These are phyloP conservation scores for Rugonectria rugulosa DNA, from an alignment of 2,329 filamentous ascomycete species.

Conservation along the genomic window DNA sequence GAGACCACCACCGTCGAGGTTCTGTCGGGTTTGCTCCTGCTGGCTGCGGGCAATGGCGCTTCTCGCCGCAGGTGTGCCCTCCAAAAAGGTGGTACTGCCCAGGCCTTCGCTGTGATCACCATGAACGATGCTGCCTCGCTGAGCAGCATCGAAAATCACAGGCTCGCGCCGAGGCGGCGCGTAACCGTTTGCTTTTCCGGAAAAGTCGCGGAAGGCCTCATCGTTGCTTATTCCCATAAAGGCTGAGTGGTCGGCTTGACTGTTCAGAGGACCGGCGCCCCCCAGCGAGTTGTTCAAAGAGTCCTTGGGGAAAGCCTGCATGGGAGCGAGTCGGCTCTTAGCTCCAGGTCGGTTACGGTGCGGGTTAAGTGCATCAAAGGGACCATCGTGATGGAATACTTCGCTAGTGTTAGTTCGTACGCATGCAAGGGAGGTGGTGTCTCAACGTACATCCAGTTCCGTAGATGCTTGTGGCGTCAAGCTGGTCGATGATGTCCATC, in stretches of 20 bases:
- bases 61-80: slow-evolving; percentile 87
- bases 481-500: slow-evolving; percentile 92
- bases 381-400: slow-evolving; percentile 98
- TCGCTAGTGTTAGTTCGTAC: slow-evolving; percentile 27
- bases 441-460: slow-evolving; percentile 80
- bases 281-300: slow-evolving; percentile 93
- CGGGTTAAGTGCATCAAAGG: slow-evolving; percentile 95
- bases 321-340: slow-evolving; percentile 82
- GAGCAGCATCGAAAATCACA: slow-evolving; percentile 72
- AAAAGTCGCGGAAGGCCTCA: slow-evolving; percentile 89
- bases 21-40: slow-evolving; percentile 70
- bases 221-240: slow-evolving; percentile 82
- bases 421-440: background rate
- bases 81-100: slow-evolving; percentile 93
- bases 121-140: slow-evolving; percentile 76
- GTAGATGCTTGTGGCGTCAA: slow-evolving; percentile 96
- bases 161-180: slow-evolving; percentile 47
- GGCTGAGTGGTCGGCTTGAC: slow-evolving; percentile 81
- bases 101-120: slow-evolving; percentile 84
- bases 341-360: slow-evolving; percentile 92
- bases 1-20: slow-evolving; percentile 68
- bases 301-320: slow-evolving; percentile 94
- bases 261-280: slow-evolving; percentile 84
- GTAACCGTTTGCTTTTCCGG: slow-evolving; percentile 45
- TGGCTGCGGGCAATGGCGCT: slow-evolving; percentile 79